Evolutionary conservation across 345 rosid species (phyloP).

Genomic region (Acer campestre): DNA sequence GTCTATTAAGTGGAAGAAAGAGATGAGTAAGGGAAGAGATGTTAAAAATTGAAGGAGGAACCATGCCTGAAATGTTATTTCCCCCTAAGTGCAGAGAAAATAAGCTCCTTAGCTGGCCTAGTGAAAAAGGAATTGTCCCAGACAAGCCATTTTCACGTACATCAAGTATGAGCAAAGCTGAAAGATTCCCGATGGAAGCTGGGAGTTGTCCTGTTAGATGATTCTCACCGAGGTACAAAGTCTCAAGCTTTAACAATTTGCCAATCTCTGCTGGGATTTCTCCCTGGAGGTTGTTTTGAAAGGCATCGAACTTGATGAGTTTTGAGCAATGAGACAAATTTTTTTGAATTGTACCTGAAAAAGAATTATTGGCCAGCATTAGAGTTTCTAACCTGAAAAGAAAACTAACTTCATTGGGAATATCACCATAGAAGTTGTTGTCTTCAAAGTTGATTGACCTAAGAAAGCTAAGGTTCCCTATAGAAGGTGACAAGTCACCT

Average conservation of each 20-base stretch:
- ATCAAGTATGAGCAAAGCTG: too few species aligned
- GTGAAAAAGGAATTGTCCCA: neutral
- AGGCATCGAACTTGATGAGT: neutral
- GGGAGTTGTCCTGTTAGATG: too few species aligned
- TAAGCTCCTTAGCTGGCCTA: constrained; percentile 11
- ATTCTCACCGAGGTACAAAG: neutral
- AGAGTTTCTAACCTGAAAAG: constrained; percentile 4
- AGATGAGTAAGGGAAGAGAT: constrained; percentile 6
- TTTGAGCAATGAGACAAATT: constrained; percentile 8
- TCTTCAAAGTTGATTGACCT: neutral
- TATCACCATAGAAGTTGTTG: neutral
- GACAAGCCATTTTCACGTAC: too few species aligned
- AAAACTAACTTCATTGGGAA: constrained; percentile 17
- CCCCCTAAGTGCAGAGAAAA: neutral
- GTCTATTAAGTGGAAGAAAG: neutral
- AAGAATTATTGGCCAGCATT: neutral
- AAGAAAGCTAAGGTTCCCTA: neutral
- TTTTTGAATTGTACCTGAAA: neutral
- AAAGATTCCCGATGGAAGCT: too few species aligned
- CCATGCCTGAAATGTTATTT: constrained; percentile 15
- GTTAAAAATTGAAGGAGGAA: constrained; percentile 27
- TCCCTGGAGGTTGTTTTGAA: neutral
- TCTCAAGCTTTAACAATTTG: neutral
- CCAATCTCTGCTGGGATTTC: constrained; percentile 3
- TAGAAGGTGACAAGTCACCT: neutral